Evolutionary conservation across 257 asterid species (phyloP).

Genomic region (Solanum etuberosum): DNA sequence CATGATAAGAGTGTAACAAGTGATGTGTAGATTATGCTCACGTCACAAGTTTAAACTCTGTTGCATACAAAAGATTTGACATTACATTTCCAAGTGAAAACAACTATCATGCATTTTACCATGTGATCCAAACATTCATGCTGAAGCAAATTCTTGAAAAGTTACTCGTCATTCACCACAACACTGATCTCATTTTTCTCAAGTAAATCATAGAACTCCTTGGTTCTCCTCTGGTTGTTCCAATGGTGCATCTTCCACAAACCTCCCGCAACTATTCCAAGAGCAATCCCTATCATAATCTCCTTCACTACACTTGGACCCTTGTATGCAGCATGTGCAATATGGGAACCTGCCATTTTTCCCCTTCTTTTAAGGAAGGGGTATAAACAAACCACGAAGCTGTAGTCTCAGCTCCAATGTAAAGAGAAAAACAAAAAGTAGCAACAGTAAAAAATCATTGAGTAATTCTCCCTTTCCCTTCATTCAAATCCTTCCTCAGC

Average conservation of each 20-base stretch:
- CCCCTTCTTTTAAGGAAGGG: not conserved
- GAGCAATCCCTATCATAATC: conserved; percentile 32
- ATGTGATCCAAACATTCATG: not conserved
- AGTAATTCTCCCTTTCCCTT: not conserved
- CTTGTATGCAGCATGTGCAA: conserved; percentile 32
- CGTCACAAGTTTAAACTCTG: not conserved
- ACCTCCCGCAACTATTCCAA: conserved; percentile 56
- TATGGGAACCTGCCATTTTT: conserved; percentile 23
- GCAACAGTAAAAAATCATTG: not conserved
- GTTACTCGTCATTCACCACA: not conserved
- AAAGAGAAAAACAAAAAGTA: not conserved
- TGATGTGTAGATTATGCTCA: not conserved
- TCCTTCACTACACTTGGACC: conserved; percentile 60
- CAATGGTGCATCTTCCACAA: conserved; percentile 70
- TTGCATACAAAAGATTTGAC: not conserved
- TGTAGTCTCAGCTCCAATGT: not conserved
- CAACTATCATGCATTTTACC: no score
- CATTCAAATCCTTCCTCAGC: not conserved
- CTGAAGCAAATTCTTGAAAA: not conserved
- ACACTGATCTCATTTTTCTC: conserved; percentile 10
- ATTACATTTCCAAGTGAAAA: no score
- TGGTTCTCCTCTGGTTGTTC: conserved; percentile 38
- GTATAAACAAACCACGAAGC: not conserved
- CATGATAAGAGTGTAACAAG: no score
- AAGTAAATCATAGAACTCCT: conserved; percentile 49